Base-by-base conservation (phyloP, 2,329 filamentous ascomycete species). In the Botrytis fabae region DNA sequence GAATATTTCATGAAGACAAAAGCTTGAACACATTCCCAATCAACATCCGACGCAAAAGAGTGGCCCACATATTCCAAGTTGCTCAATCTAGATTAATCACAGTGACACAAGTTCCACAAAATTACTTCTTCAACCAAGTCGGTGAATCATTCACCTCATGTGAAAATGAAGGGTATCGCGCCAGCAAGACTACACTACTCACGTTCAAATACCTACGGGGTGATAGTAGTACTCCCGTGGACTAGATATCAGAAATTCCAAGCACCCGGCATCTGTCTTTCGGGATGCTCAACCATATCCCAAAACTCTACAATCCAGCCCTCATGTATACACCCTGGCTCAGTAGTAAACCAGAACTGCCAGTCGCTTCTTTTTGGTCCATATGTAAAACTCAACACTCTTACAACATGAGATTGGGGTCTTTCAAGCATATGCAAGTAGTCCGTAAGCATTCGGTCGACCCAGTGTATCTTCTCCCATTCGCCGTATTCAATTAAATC, bases 311-410 rank as follows among this genome's bases (percentile, higher is more conserved):
- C 18, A 12, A 64, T 3, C 1, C 0, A 2, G 10, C 18, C 42
- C 0, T 1, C 0, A 25, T 8, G 1, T 14, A 64, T 46, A 7
- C 2, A 64, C 4, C 2, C 0, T 2, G 4, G 9, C 1, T 64
- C 62, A 10, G 4, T 0, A 18, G 1, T 64, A 12, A 64, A 46
- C 62, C 62, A 64, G n/a, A 64, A 46, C 28, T 35, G 62, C 62
- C 62, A 64, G 20, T 64, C 62, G 20, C n/a, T 64, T 35, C 3
- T 32, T 9, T 9, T 32, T 14, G 62, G 20, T 1, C 62, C 62
- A 22, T 64, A 35, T 46, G 42, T 64, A 64, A 46, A 46, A 25
- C 0, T 46, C 3, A n/a, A n/a, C n/a, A n/a, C n/a, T n/a, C n/a
- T n/a, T n/a, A n/a, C n/a, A n/a, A n/a, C n/a, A n/a, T n/a, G n/a